Base-by-base conservation (phyloP, 805 yeast species). In the Pichia thaimueangensis region DNA sequence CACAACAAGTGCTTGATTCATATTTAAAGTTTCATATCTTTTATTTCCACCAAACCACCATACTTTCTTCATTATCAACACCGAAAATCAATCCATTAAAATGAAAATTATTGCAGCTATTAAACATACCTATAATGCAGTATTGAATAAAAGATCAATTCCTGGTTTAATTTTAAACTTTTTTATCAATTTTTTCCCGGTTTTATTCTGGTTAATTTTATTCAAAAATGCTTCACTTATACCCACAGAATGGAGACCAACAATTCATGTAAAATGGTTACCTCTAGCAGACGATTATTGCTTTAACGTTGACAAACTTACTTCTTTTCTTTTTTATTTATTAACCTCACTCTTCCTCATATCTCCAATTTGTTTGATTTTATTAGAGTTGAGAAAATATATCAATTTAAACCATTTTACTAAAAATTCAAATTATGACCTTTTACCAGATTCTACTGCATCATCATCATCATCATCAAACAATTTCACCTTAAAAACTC, bases 221-320 rank as follows among this genome's bases (percentile, higher is more conserved):
- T 80, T 79, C 62, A 73, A 77, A 55, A 69, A 78, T 52, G 84
- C 85, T 1, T 78, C 77, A 2, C 30, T 64, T 3, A 76, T 76
- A 30, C 85, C 87, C 8, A 68, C 63, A 22, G 60, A 60, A 5
- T 65, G 70, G 49, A 64, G 86, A 45, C 86, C 86, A 0, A 43
- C 52, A 10, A 75, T 78, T 47, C 70, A 71, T 52, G 76, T 74
- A 35, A 64, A 70, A 42, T 52, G 74, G 17, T 67, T 73, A 11
- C 68, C 65, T 45, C 60, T 65, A 39, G 49, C 62, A 49, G 86
- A 68, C 60, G 52, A 53, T 22, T 61, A 61, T 40, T 52, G 71
- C 38, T 74, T 69, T 47, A 50, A 59, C 28, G 24, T 5, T 32
- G 4, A 2, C n/a, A 19, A 17, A n/a, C 1, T n/a, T 23, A 5